phyloP scores from a whole-genome alignment of 2,329 filamentous ascomycete species.

The Trichoderma atroviride region DNA sequence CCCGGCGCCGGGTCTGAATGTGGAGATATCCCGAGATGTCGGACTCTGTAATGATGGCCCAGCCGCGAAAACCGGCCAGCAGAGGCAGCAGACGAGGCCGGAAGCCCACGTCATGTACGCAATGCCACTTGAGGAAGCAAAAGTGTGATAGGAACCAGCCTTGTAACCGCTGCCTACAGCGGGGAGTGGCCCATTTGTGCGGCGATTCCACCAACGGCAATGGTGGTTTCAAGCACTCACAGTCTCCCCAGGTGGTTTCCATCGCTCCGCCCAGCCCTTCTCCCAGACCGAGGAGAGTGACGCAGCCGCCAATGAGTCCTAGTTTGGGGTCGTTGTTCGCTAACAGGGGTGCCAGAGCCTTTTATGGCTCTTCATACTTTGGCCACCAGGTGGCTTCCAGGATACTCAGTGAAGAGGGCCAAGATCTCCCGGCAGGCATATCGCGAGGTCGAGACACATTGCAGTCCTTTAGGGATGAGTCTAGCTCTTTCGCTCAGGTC shows the following conservation, averaged over 20 bases:
- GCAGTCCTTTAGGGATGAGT: conserved; percentile 17
- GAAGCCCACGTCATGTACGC: conserved; percentile 20
- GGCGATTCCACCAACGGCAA: neutral
- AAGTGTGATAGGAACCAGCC: conserved; percentile 19
- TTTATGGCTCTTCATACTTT: conserved; percentile 20
- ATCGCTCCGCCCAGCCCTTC: neutral
- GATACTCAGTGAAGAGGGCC: conserved; percentile 18
- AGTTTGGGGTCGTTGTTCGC: conserved; percentile 9
- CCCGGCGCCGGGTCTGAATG: neutral
- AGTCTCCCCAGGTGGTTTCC: neutral
- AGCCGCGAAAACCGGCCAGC: neutral
- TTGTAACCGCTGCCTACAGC: conserved; percentile 19
- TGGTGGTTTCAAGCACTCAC: conserved; percentile 1
- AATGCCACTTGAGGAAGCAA: conserved; percentile 18
- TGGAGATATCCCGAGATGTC: conserved; percentile 8
- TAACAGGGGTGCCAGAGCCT: conserved; percentile 8
- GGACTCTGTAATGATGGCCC: conserved; percentile 6
- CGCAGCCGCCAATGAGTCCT: conserved; percentile 15
- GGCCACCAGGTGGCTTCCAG: conserved; percentile 7
- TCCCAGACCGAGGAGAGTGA: conserved; percentile 5
- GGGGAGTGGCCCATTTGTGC: conserved; percentile 14
- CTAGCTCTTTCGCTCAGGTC: conserved; percentile 12
- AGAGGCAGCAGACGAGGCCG: conserved; percentile 20
- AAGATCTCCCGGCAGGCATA: conserved; percentile 5
- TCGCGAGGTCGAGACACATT: conserved; percentile 13